Evolutionary conservation across 331 rosid genomes (phyloP).

Genomic region (Telfairia occidentalis): DNA sequence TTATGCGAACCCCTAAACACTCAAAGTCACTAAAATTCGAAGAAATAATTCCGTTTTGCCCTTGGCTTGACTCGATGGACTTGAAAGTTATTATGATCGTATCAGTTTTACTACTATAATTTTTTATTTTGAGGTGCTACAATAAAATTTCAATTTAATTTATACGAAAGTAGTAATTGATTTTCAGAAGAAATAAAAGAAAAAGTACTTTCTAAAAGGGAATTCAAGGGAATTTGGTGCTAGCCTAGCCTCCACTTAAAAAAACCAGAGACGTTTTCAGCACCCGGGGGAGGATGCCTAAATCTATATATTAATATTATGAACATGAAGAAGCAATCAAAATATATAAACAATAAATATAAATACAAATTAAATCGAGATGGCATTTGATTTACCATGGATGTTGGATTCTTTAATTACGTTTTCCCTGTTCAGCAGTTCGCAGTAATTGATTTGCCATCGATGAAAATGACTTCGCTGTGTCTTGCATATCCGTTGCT

Average conservation of each 20-base stretch:
- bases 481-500: slow-evolving; percentile 64
- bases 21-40: too few species aligned
- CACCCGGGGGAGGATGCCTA: background rate
- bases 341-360: background rate
- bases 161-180: background rate
- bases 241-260: background rate
- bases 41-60: too few species aligned
- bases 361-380: background rate
- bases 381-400: background rate
- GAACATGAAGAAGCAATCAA: background rate
- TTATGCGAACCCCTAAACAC: too few species aligned
- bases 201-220: background rate
- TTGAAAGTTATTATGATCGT: too few species aligned
- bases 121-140: background rate
- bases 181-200: too few species aligned
- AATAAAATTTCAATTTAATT: background rate
- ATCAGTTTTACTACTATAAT: background rate
- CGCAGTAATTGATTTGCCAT: slow-evolving; percentile 61
- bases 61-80: too few species aligned
- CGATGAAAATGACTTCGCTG: slow-evolving; percentile 69
- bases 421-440: slow-evolving; percentile 49
- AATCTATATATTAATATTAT: background rate
- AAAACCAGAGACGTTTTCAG: background rate
- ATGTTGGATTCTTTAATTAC: slow-evolving; percentile 4
- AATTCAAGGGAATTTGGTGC: background rate